Evolutionary conservation across 306 rosid genomes (phyloP), one percentile per base, ranked within the genome.

Genomic region (Pyrus communis): DNA sequence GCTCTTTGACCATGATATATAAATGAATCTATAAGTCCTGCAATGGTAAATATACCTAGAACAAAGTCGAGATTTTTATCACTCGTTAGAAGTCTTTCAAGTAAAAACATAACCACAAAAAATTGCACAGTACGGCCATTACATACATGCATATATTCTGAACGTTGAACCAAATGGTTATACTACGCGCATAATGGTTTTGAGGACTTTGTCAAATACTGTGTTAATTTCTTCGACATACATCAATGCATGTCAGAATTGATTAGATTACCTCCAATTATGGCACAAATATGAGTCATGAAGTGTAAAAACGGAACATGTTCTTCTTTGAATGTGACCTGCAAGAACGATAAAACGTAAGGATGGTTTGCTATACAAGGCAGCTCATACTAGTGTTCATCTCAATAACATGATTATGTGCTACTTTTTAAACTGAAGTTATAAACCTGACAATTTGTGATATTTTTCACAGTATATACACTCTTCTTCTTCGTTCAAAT

Each of bases 271-370:
- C 98, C 98, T 89, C 98, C 98, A 80, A 93, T 66, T 67, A 93
- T 91, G 75, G 98, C 98, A 81, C 89, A 91, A 76, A 93, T 35
- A 78, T 89, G 86, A 75, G 98, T 93, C 87, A 93, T 58, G 84
- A 93, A 93, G 75, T 93, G 98, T 60, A 91, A 81, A 82, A 91
- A 91, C 21, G 97, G 91, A 65, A 65, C 83, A 73, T 84, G 96
- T 78, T 88, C 93, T 83, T 89, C 98, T 78, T 80, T 91, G 46
- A 87, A 88, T 62, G 82, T 91, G 84, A 93, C 98, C 97, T 93
- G 92, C 77, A 86, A 75, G 67, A 87, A 55, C 74, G 3, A 70
- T 28, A 5, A 71, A 31, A 31, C 2, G 19, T 57, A 54, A 71
- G 12, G 63, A 31, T 10, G 58, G 23, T 52, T 71, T 54, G 11